phyloP scores from a whole-genome alignment of 139 green algal genomes.

The Tetradesmus obliquus region DNA sequence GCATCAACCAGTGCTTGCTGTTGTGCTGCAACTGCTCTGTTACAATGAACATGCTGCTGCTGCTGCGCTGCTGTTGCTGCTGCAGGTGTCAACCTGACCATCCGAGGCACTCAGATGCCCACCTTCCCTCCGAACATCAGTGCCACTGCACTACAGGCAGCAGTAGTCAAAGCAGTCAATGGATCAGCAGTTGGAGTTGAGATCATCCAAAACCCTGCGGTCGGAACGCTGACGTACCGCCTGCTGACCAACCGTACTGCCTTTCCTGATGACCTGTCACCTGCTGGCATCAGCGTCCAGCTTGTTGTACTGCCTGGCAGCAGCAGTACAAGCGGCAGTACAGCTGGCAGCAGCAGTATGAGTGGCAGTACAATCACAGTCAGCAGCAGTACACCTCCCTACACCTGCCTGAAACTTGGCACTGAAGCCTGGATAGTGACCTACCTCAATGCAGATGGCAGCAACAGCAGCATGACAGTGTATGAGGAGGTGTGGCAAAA shows the following conservation, averaged over 20 bases:
- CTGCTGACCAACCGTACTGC: constrained; percentile 27
- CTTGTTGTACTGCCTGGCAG: not conserved
- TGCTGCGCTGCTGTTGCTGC: not conserved
- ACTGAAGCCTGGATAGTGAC: not conserved
- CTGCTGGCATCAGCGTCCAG: not conserved
- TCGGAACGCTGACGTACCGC: not conserved
- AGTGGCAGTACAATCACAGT: no score
- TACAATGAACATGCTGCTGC: no score
- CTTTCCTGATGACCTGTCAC: not conserved
- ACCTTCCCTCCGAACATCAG: not conserved
- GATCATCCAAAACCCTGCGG: not conserved
- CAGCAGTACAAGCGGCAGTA: not conserved
- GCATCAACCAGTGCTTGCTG: no score
- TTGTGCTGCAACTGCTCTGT: no score
- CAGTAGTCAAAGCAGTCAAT: not conserved
- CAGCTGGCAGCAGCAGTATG: no score
- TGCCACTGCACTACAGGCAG: not conserved
- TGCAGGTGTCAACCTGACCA: constrained; percentile 7
- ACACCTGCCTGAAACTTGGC: not conserved
- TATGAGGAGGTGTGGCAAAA: constrained; percentile 18
- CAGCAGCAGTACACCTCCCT: not conserved
- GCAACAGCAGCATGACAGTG: not conserved
- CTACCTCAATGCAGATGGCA: not conserved
- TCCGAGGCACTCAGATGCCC: not conserved
- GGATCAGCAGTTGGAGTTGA: not conserved